phyloP scores from a whole-genome alignment of 1,284 basidiomycete genomes.

The Microbotryum saponariae region DNA sequence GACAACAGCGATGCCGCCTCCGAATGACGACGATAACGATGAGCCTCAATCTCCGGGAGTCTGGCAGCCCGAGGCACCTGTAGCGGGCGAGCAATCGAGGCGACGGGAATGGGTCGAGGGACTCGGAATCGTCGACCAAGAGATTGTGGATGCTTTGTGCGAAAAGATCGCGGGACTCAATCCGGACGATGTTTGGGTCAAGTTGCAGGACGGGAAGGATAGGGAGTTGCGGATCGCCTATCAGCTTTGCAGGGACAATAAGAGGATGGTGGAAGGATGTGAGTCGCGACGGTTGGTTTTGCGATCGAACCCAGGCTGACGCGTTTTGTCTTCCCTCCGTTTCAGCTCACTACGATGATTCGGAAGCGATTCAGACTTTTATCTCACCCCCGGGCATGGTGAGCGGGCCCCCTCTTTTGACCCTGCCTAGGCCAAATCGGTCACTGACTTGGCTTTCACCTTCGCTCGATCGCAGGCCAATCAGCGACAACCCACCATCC shows the following conservation, averaged over 20 bases:
- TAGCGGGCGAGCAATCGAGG: constrained; percentile 33
- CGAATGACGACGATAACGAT: constrained; percentile 10
- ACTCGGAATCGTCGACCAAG: constrained; percentile 79
- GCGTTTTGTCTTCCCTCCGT: neutral
- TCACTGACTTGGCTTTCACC: neutral
- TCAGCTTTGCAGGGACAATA: constrained; percentile 83
- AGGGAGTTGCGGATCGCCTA: constrained; percentile 97
- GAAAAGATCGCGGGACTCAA: constrained; percentile 66
- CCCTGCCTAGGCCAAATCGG: too few relatives aligned
- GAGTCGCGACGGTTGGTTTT: constrained; percentile 43
- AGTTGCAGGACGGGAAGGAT: constrained; percentile 72
- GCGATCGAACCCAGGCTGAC: constrained; percentile 34
- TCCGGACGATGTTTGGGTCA: constrained; percentile 76
- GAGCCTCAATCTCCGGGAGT: neutral
- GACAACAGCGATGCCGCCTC: constrained; percentile 1
- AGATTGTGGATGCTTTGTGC: constrained; percentile 75
- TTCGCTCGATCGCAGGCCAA: constrained; percentile 8
- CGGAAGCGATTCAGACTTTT: constrained; percentile 29
- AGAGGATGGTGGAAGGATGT: constrained; percentile 59
- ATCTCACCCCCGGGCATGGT: constrained; percentile 24
- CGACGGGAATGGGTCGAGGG: constrained; percentile 45
- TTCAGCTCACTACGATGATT: constrained; percentile 25
- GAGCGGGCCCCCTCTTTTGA: neutral
- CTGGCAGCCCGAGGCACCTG: constrained; percentile 3
- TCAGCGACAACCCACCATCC: constrained; percentile 19